A percentile compares a stretch with the other conserved stretches of the same genome.
phyloP scores from a whole-genome alignment of 2,329 filamentous ascomycete species.

The Aspergillus phoenicis region DNA sequence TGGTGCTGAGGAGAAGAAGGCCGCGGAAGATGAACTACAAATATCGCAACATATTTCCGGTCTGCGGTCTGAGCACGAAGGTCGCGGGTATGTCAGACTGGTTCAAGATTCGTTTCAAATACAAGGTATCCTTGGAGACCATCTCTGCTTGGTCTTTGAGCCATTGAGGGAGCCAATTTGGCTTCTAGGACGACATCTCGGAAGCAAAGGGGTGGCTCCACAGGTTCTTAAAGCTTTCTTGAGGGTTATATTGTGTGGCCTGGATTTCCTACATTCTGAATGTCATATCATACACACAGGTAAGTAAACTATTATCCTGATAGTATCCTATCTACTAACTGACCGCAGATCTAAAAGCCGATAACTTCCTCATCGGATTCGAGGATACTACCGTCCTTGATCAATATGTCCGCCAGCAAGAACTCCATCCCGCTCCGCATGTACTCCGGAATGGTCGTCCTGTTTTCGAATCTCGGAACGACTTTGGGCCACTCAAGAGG shows the following conservation, averaged over 20 bases:
- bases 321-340: slow-evolving; percentile 7
- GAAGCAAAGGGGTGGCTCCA: slow-evolving; percentile 21
- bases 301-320: slow-evolving; percentile 8
- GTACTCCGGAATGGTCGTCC: slow-evolving; percentile 27
- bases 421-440: slow-evolving; percentile 24
- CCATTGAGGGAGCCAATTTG: slow-evolving; percentile 42
- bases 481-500: slow-evolving; percentile 28
- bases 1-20: slow-evolving; percentile 16
- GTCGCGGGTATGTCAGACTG: slow-evolving; percentile 24
- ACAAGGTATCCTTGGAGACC: slow-evolving; percentile 27
- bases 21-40: slow-evolving; percentile 27
- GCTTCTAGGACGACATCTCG: slow-evolving; percentile 30
- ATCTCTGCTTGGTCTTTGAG: slow-evolving; percentile 42
- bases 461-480: slow-evolving; percentile 31
- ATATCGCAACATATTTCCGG: slow-evolving; percentile 31
- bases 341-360: slow-evolving; percentile 40
- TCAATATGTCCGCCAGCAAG: slow-evolving; percentile 26
- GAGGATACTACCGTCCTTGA: slow-evolving; percentile 28
- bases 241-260: slow-evolving; percentile 38
- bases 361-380: slow-evolving; percentile 42
- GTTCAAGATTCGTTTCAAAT: slow-evolving; percentile 34
- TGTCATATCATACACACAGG: slow-evolving; percentile 46
- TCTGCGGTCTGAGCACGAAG: slow-evolving; percentile 27
- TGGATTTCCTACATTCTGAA: slow-evolving; percentile 46
- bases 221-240: not conserved